Evolutionary conservation across 1,139 yeast genomes (phyloP), one percentile per base, ranked within the genome.

Genomic region (Debaryomyces singareniensis): DNA sequence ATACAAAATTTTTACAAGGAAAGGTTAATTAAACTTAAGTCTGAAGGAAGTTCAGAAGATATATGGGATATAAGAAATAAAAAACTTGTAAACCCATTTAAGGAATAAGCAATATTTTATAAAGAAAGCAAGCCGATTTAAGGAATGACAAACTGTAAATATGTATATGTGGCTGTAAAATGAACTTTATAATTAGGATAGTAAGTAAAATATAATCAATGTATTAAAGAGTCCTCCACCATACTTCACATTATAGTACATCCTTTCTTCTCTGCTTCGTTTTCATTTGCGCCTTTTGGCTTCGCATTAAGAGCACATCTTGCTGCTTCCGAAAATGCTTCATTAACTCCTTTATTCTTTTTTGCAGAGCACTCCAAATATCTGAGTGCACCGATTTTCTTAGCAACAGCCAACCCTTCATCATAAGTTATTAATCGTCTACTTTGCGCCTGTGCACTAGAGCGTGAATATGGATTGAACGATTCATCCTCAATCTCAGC

Each of bases 301-400:
- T 78, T 84, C 11, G 95, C 95, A 42, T 85, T 81, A 45, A 91
- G 69, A 4, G 96, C 97, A 53, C 95, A 87, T 56, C 97, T 75
- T 6, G 96, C 96, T 28, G 96, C 96, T 57, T 89, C 96, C 1
- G 96, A 85, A 53, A 89, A 89, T 4, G 96, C 96, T 58, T 89
- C 97, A 49, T 91, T 87, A 16, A 89, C 97, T 41, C 97, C 97
- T 51, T 94, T 72, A 56, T 86, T 87, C 54, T 81, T 80, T 61
- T 87, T 87, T 9, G 97, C 96, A 20, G 95, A 83, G 59, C 96
- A 89, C 55, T 89, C 97, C 52, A 86, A 67, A 51, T 85, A 85
- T 45, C 94, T 72, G 48, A 85, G 63, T 1, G 95, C 95, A 13
- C 94, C 93, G 27, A 85, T 80, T 47, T 74, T 73, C 47, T 82